Conservation (phyloP, 2,329 filamentous ascomycete species). For the Colletotrichum euphorbiae region DNA sequence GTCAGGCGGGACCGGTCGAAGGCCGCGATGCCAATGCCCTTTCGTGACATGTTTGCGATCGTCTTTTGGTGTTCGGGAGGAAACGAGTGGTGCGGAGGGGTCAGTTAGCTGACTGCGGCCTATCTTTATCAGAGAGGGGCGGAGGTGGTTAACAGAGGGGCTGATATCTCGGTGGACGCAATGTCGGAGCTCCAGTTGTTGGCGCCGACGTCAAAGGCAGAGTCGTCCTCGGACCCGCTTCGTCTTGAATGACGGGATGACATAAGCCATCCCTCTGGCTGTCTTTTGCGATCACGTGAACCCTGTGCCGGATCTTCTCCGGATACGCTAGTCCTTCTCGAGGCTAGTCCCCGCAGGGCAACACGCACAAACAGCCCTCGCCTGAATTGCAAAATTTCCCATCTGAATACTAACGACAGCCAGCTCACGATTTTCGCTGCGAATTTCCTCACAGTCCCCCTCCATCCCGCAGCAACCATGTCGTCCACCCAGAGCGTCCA, state of each 20-base stretch:
- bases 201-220: slow-evolving; percentile 15
- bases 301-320: slow-evolving; percentile 16
- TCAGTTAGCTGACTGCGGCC: background rate
- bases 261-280: slow-evolving; percentile 7
- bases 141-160: slow-evolving; percentile 25
- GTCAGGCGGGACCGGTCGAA: slow-evolving; percentile 88
- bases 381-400: slow-evolving; percentile 23
- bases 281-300: slow-evolving; percentile 25
- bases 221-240: background rate
- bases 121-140: slow-evolving; percentile 21
- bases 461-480: slow-evolving; percentile 68
- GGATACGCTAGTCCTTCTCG: background rate
- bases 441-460: slow-evolving; percentile 37
- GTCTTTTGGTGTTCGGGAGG: background rate
- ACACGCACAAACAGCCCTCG: slow-evolving; percentile 13
- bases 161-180: slow-evolving; percentile 20
- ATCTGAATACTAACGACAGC: slow-evolving; percentile 4
- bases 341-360: slow-evolving; percentile 3
- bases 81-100: background rate
- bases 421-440: slow-evolving; percentile 34
- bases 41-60: slow-evolving; percentile 69
- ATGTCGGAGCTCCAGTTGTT: slow-evolving; percentile 13
- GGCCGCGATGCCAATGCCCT: slow-evolving; percentile 90
- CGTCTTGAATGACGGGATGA: slow-evolving; percentile 21
- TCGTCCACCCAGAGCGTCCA: slow-evolving; percentile 85